Percentiles rank a stretch among this genome's conserved stretches.
phyloP scores from a whole-genome alignment of 1,139 yeast species.

The Pichia sp. region DNA sequence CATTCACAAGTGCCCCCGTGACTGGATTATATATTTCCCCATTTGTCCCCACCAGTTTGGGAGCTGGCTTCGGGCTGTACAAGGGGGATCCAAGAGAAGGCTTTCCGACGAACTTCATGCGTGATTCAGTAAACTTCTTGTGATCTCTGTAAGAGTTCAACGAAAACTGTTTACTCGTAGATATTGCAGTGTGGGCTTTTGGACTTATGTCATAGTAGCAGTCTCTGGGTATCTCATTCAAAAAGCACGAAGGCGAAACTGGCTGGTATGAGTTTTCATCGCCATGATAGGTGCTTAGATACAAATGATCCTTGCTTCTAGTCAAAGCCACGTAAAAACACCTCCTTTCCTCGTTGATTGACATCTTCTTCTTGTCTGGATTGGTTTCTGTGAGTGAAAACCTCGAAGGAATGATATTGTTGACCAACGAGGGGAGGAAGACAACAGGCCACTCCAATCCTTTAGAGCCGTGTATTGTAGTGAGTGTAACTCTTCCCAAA shows the following conservation, averaged over 20 bases:
- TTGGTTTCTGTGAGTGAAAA: constrained; percentile 23
- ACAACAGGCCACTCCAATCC: constrained; percentile 96
- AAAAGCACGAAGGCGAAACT: constrained; percentile 5
- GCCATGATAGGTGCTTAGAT: constrained; percentile 22
- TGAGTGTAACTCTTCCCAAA: constrained; percentile 35
- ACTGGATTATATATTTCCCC: constrained; percentile 14
- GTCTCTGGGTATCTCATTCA: constrained; percentile 8
- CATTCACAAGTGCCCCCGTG: constrained; percentile 9
- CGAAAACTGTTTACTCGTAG: constrained; percentile 1
- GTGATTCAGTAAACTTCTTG: constrained; percentile 3
- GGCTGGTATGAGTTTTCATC: background rate
- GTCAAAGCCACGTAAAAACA: constrained; percentile 86
- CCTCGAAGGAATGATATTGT: constrained; percentile 38
- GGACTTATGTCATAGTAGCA: background rate
- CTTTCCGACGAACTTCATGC: background rate
- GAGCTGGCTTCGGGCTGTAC: background rate
- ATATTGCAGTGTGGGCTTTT: background rate
- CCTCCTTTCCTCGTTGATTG: constrained; percentile 67
- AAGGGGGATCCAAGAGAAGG: background rate
- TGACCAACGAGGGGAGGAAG: constrained; percentile 67
- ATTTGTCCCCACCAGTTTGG: constrained; percentile 5
- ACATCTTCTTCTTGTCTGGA: constrained; percentile 19
- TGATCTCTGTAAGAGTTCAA: background rate
- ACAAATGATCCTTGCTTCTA: constrained; percentile 53
- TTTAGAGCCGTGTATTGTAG: constrained; percentile 85